Evolutionary conservation across 2,329 filamentous ascomycete genomes (phyloP), one percentile per base, ranked within the genome.

Genomic region (Periconia macrospinosa): DNA sequence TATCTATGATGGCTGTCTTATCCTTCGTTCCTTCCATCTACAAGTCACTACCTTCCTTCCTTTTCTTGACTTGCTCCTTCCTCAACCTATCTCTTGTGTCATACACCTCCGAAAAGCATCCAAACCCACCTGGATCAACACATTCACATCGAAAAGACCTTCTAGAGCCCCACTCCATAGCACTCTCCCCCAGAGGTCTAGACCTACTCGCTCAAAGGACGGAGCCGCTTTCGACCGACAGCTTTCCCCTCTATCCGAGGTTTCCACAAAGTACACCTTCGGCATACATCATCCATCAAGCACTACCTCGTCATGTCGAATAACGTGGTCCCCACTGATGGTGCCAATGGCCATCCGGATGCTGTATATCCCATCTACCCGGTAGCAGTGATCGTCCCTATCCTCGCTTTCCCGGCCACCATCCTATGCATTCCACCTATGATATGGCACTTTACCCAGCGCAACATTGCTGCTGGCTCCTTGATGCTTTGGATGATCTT

Each of bases 381-480:
- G 2, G 49, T 62, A 33, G 74, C 76, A 47, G 62, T 79, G 40
- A 30, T 74, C 44, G 68, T 87, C 35, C 79, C 83, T 1, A 59
- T 77, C 14, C 69, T 86, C 20, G 77, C 81, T 15, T 68, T 79
- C 18, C 58, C 85, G 20, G 70, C 81, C 15, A 73, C 83, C 44
- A 56, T 85, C 19, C 72, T 86, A 47, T 79, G 80, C 62, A 75
- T 84, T 35, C 77, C 83, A 7, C 84, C 86, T 2, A 69, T 88
- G 50, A 66, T 81, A 50, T 83, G 86, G 76, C 86, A 89, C 67
- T 75, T 79, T 54, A 78, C 78, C 49, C 83, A 86, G 58, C 77
- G 78, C 53, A 90, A 89, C 68, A 74, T 87, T 48, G 79, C 84
- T 13, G 82, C 84, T 7, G 78, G 79, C 17, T 80, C 78, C 30